Evolutionary conservation across 805 yeast species (phyloP).

Genomic region (Metschnikowia noctiluminum): DNA sequence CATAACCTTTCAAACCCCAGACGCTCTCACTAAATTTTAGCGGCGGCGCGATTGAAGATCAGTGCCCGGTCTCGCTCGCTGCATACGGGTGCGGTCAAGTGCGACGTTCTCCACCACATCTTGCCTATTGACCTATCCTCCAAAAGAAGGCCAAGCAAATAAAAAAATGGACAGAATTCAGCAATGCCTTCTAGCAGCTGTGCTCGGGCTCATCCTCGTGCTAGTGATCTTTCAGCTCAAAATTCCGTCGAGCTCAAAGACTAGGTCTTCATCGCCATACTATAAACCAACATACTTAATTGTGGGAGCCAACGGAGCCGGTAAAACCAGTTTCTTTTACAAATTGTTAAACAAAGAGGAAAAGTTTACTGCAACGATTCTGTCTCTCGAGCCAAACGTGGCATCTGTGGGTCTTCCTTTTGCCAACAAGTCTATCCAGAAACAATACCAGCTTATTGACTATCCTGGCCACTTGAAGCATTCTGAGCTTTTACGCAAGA

Average conservation of each 20-base stretch:
- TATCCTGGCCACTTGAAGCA: slow-evolving; percentile 88
- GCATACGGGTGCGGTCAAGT: too few species aligned
- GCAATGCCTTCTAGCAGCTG: slow-evolving; percentile 12
- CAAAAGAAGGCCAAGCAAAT: too few species aligned
- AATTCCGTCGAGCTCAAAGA: not conserved
- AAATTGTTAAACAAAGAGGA: slow-evolving; percentile 19
- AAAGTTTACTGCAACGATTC: slow-evolving; percentile 26
- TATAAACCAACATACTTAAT: slow-evolving; percentile 56
- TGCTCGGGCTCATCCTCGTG: slow-evolving; percentile 15
- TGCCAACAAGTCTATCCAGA: slow-evolving; percentile 31
- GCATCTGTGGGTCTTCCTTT: slow-evolving; percentile 32
- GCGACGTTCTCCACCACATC: too few species aligned
- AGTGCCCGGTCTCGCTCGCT: too few species aligned
- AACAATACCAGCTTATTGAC: slow-evolving; percentile 57
- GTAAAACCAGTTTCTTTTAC: slow-evolving; percentile 61
- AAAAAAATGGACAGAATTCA: slow-evolving; percentile 16
- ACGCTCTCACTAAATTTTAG: too few species aligned
- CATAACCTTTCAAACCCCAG: too few species aligned
- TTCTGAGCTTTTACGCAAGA: slow-evolving; percentile 51
- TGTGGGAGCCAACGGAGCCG: slow-evolving; percentile 61
- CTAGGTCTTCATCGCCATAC: slow-evolving; percentile 9
- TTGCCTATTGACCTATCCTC: too few species aligned
- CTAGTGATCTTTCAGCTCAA: slow-evolving; percentile 11
- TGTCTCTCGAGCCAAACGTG: slow-evolving; percentile 38
- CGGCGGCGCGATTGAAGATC: too few species aligned